Conservation (phyloP, 805 yeast species). For the Wickerhamiella dianesei region DNA sequence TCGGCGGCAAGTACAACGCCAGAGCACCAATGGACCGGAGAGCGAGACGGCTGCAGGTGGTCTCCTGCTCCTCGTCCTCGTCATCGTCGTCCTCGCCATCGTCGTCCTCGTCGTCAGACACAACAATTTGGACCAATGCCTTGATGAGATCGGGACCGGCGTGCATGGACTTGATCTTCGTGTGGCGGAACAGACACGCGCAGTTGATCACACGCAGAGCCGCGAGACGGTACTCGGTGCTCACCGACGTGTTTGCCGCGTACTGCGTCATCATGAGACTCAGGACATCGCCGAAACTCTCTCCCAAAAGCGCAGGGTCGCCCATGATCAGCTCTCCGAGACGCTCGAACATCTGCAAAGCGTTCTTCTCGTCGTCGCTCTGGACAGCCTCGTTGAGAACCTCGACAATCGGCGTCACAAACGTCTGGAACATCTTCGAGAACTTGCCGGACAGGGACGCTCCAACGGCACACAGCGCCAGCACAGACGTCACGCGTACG, state of each 20-base stretch:
- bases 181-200: slow-evolving; percentile 64
- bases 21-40: slow-evolving; percentile 66
- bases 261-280: slow-evolving; percentile 58
- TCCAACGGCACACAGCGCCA: slow-evolving; percentile 70
- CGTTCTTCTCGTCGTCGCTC: slow-evolving; percentile 56
- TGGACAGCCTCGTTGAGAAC: slow-evolving; percentile 64
- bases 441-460: slow-evolving; percentile 36
- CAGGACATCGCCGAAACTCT: slow-evolving; percentile 52
- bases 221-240: slow-evolving; percentile 69
- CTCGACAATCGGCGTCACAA: slow-evolving; percentile 68
- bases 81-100: slow-evolving; percentile 68
- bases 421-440: slow-evolving; percentile 35
- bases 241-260: slow-evolving; percentile 47
- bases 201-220: slow-evolving; percentile 76
- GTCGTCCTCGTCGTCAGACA: slow-evolving; percentile 59
- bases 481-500: slow-evolving; percentile 69
- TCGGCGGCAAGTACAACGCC: slow-evolving; percentile 77
- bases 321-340: slow-evolving; percentile 66
- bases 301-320: slow-evolving; percentile 69
- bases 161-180: slow-evolving; percentile 64
- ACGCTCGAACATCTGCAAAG: slow-evolving; percentile 67
- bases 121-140: slow-evolving; percentile 63
- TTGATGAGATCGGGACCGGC: slow-evolving; percentile 69
- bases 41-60: slow-evolving; percentile 62
- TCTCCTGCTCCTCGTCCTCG: slow-evolving; percentile 89